Conservation (phyloP, 2,329 filamentous ascomycete species). For the Claviceps sp. region DNA sequence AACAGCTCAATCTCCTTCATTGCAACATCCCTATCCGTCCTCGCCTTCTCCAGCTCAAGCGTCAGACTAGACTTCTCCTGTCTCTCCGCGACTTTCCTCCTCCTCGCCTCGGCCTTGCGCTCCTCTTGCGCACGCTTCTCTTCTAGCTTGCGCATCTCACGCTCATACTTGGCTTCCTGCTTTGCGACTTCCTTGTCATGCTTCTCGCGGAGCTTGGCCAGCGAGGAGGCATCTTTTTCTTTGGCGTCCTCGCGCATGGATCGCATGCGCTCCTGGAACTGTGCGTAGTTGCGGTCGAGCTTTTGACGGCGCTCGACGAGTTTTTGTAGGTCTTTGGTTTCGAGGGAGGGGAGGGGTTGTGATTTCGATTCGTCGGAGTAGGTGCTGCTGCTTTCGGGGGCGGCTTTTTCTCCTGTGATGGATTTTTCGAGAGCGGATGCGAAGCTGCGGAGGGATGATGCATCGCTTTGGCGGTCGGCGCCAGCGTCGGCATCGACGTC, state of each 20-base stretch:
- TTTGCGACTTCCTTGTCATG: slow-evolving; percentile 51
- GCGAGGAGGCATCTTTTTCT: slow-evolving; percentile 33
- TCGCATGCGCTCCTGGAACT: slow-evolving; percentile 34
- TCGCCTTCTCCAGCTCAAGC: slow-evolving; percentile 38
- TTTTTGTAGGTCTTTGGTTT: slow-evolving; percentile 51
- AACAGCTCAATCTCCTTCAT: slow-evolving; percentile 40
- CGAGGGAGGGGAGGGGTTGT: slow-evolving; percentile 19
- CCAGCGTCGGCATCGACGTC: not conserved
- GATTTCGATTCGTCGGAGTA: slow-evolving; percentile 27
- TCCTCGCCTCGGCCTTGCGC: slow-evolving; percentile 40
- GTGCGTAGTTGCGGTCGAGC: slow-evolving; percentile 48
- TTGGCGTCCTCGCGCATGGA: slow-evolving; percentile 33
- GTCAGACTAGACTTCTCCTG: slow-evolving; percentile 36
- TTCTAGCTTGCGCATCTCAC: slow-evolving; percentile 51
- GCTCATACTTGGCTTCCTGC: slow-evolving; percentile 51
- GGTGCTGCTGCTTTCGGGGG: slow-evolving; percentile 9
- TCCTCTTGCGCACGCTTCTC: slow-evolving; percentile 50
- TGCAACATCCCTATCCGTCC: slow-evolving; percentile 38
- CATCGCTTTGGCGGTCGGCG: slow-evolving; percentile 22
- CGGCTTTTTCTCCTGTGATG: slow-evolving; percentile 15
- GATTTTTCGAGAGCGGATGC: slow-evolving; percentile 31
- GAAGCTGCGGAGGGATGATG: slow-evolving; percentile 34
- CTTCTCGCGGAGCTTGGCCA: slow-evolving; percentile 48
- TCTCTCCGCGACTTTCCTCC: slow-evolving; percentile 36
- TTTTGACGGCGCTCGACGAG: slow-evolving; percentile 47